Evolutionary conservation across 140 eudicot species (phyloP).

Genomic region (Erigeron philadelphicus): DNA sequence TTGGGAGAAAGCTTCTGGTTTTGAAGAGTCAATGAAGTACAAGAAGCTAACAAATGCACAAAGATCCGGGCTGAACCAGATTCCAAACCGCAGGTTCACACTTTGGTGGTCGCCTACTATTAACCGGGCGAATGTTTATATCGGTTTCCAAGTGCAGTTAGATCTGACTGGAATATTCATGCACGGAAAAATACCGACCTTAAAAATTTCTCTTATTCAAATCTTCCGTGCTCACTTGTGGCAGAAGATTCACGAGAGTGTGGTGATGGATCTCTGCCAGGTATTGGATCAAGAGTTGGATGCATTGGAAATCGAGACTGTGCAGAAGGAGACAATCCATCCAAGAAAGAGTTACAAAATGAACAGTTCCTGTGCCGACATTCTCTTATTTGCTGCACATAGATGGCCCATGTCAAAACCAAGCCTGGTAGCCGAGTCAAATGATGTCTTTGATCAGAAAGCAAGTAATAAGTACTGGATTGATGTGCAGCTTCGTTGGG

Average conservation of each 20-base stretch:
- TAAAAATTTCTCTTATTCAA: slow-evolving; percentile 89
- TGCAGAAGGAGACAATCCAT: slow-evolving; percentile 96
- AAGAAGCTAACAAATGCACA: slow-evolving; percentile 97
- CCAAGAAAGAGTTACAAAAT: slow-evolving; percentile 97
- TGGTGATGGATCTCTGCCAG: slow-evolving; percentile 99
- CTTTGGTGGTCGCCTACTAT: slow-evolving; percentile 99
- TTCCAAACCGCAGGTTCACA: slow-evolving; percentile 92
- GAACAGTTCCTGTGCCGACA: slow-evolving; percentile 98
- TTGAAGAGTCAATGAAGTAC: slow-evolving; percentile 99
- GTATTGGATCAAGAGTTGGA: slow-evolving; percentile 96
- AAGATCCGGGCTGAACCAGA: slow-evolving; percentile 94
- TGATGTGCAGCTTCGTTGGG: slow-evolving; percentile 99
- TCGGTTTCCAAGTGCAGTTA: slow-evolving; percentile 99
- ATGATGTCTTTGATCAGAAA: slow-evolving; percentile 97
- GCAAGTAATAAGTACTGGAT: slow-evolving; percentile 99
- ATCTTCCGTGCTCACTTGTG: slow-evolving; percentile 99
- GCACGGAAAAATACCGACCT: slow-evolving; percentile 97
- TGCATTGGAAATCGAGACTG: slow-evolving; percentile 94
- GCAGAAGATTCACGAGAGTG: slow-evolving; percentile 99
- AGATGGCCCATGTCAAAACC: slow-evolving; percentile 99
- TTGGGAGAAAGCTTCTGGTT: slow-evolving; percentile 99
- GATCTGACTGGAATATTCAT: slow-evolving; percentile 95
- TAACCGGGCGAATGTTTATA: slow-evolving; percentile 90
- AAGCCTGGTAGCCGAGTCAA: slow-evolving; percentile 91
- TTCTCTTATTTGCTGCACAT: slow-evolving; percentile 94